phyloP scores from a whole-genome alignment of 306 rosid species.

The Cucumis hystrix region DNA sequence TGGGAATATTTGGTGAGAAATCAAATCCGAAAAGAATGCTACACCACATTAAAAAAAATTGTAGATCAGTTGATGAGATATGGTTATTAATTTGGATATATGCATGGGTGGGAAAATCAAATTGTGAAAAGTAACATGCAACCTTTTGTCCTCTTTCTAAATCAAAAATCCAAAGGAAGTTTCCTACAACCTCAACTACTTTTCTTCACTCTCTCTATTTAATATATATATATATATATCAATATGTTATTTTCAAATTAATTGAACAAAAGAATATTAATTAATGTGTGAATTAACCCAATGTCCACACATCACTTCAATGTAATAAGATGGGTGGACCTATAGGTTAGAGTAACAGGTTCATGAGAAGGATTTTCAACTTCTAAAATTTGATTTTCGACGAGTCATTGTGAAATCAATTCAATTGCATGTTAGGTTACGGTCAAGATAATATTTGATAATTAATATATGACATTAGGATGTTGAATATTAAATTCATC shows the following conservation, averaged over 20 bases:
- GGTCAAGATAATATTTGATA: too few relatives aligned
- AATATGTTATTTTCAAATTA: not conserved
- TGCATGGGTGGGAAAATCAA: not conserved
- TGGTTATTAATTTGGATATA: not conserved
- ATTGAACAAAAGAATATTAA: not conserved
- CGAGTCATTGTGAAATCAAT: too few relatives aligned
- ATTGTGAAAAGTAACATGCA: not conserved
- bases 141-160: not conserved
- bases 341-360: too few relatives aligned
- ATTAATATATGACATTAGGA: too few relatives aligned
- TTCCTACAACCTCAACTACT: not conserved
- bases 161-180: not conserved
- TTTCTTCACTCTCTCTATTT: not conserved
- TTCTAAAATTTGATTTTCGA: too few relatives aligned
- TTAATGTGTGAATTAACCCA: too few relatives aligned
- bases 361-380: too few relatives aligned
- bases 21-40: not conserved
- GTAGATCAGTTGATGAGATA: not conserved
- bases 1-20: not conserved
- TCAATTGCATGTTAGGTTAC: too few relatives aligned
- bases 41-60: not conserved
- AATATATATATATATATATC: not conserved
- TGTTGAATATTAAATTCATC: too few relatives aligned
- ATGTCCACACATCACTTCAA: too few relatives aligned
- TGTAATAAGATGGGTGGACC: too few relatives aligned